Evolutionary conservation across 345 rosid genomes (phyloP).

Genomic region (Lumnitzera littorea): DNA sequence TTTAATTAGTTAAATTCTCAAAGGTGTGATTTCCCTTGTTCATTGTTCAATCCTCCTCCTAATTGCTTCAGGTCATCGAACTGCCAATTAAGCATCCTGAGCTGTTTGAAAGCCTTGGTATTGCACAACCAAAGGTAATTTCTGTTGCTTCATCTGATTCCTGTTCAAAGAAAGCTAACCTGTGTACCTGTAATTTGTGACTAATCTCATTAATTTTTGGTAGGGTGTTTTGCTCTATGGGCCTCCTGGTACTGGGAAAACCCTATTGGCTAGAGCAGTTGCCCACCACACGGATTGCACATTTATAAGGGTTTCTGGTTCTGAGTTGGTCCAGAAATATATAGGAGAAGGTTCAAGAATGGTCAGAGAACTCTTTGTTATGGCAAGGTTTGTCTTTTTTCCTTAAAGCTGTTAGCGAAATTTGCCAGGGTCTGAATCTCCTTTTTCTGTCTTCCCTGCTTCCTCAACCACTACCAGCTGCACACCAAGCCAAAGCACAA

Average conservation of each 20-base stretch:
- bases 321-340: constrained; percentile 93
- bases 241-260: constrained; percentile 99
- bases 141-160: background rate
- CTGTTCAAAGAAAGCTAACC: background rate
- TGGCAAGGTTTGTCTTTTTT: constrained; percentile 73
- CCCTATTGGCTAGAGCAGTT: constrained; percentile 94
- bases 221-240: constrained; percentile 98
- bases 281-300: constrained; percentile 99
- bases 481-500: no score
- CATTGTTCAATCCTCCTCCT: background rate
- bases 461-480: no score
- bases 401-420: no score
- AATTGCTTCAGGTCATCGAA: constrained; percentile 72
- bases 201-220: background rate
- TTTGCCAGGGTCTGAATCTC: no score
- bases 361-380: constrained; percentile 97
- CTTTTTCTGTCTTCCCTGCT: no score
- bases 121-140: constrained; percentile 94
- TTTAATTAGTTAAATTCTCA: background rate
- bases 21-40: background rate
- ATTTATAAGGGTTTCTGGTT: constrained; percentile 98
- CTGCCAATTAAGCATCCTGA: constrained; percentile 98
- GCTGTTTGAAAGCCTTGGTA: constrained; percentile 94
- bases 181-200: background rate
- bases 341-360: constrained; percentile 99